Evolutionary conservation across 2,329 filamentous ascomycete genomes (phyloP).

Genomic region (Arthrocladium fulminans): DNA sequence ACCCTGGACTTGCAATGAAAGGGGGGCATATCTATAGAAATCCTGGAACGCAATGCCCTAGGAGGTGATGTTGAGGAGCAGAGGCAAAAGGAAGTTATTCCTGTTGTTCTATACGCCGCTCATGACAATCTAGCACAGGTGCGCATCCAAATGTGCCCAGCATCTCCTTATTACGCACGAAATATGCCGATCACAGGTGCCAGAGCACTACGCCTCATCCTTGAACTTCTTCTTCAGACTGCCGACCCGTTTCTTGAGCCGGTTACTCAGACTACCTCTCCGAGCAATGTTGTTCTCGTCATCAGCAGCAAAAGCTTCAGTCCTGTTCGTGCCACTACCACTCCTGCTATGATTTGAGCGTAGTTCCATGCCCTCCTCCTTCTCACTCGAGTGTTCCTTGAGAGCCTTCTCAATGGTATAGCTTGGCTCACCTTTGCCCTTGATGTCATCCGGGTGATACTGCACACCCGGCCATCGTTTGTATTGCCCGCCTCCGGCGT

Average conservation of each 20-base stretch:
- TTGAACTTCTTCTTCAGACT: conserved; percentile 18
- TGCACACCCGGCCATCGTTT: conserved; percentile 58
- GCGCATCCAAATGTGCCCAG: not conserved
- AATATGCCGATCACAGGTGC: not conserved
- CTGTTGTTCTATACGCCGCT: no score
- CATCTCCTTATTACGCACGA: not conserved
- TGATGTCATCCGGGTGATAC: conserved; percentile 68
- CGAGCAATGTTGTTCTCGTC: conserved; percentile 8
- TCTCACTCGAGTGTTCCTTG: conserved; percentile 46
- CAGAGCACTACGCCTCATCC: not conserved
- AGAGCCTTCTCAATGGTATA: conserved; percentile 61
- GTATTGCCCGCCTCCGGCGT: conserved; percentile 63
- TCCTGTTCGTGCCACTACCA: conserved; percentile 8
- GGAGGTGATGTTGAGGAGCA: no score
- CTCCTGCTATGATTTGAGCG: conserved; percentile 1
- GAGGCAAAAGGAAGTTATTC: no score
- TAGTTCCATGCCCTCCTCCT: conserved; percentile 1
- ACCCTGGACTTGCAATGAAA: no score
- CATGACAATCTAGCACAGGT: no score
- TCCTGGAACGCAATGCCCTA: no score
- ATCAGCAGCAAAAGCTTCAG: conserved; percentile 13
- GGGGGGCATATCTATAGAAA: no score
- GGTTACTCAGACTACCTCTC: conserved; percentile 19
- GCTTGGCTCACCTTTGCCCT: conserved; percentile 72
- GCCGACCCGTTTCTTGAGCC: conserved; percentile 21